A percentile compares a stretch with the other conserved stretches of the same genome.
phyloP scores from a whole-genome alignment of 768 basidiomycete species.

The Asterophora parasitica region DNA sequence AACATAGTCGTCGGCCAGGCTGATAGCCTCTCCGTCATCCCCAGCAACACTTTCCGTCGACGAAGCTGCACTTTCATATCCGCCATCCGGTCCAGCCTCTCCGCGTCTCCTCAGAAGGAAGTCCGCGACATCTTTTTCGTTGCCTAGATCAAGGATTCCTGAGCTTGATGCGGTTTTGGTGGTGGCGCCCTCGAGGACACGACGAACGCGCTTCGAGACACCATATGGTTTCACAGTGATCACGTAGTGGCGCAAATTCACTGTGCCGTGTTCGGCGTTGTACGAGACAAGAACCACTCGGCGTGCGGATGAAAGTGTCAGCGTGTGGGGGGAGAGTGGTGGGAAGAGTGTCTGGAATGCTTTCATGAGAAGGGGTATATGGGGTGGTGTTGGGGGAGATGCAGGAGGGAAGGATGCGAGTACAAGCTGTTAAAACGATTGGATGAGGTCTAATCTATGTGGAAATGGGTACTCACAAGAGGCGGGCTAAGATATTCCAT shows the following conservation, averaged over 20 bases:
- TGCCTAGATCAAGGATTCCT: conserved; percentile 72
- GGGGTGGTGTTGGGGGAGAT: conserved; percentile 69
- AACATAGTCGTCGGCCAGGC: conserved; percentile 89
- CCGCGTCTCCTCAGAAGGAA: conserved; percentile 77
- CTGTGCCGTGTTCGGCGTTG: conserved; percentile 76
- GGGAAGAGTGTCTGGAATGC: conserved; percentile 97
- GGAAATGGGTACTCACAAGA: conserved; percentile 49
- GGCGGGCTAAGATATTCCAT: conserved; percentile 91
- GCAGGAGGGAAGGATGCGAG: conserved; percentile 82
- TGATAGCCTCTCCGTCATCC: conserved; percentile 78
- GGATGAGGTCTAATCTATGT: neutral
- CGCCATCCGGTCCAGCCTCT: conserved; percentile 56
- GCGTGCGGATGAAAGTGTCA: conserved; percentile 84
- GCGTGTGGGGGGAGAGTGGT: conserved; percentile 76
- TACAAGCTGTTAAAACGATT: conserved; percentile 60
- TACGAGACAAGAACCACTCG: conserved; percentile 92
- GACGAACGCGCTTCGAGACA: conserved; percentile 86
- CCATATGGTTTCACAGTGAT: conserved; percentile 96
- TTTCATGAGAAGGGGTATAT: conserved; percentile 89
- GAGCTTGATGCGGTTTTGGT: conserved; percentile 29
- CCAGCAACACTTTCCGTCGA: conserved; percentile 79
- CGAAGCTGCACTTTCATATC: conserved; percentile 80
- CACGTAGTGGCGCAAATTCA: conserved; percentile 92
- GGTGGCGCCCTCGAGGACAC: conserved; percentile 65
- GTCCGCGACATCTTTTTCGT: conserved; percentile 93